A percentile compares a stretch with the other conserved stretches of the same genome.
Conservation (phyloP, 2,329 filamentous ascomycete species). For the Aspergillus texensis region DNA sequence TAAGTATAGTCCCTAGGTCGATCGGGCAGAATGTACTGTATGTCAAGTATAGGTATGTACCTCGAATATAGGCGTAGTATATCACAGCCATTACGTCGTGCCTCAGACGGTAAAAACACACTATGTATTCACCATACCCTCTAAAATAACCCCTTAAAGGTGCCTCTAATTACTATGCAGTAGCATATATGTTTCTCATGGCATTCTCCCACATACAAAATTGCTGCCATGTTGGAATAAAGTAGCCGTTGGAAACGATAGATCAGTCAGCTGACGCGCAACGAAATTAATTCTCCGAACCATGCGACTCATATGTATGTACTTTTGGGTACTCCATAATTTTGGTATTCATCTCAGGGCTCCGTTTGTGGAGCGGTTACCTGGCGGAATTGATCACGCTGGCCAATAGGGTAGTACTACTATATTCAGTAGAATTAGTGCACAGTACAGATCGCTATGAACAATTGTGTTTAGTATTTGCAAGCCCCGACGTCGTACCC, state of each 20-base stretch:
- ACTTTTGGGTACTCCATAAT: neutral
- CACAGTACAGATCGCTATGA: neutral
- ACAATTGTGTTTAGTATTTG: neutral
- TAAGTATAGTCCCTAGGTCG: too few species aligned
- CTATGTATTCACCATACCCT: too few species aligned
- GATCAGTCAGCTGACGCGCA: neutral
- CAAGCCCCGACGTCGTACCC: neutral
- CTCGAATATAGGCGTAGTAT: too few species aligned
- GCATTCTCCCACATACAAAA: neutral
- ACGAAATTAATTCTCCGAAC: conserved; percentile 14
- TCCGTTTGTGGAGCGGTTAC: conserved; percentile 7
- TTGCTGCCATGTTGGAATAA: neutral
- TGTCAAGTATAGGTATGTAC: too few species aligned
- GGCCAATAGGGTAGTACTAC: neutral
- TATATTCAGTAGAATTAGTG: neutral
- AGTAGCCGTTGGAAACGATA: neutral
- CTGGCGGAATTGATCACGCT: neutral
- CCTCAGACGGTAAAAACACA: too few species aligned
- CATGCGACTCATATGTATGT: conserved; percentile 8
- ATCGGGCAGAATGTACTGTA: too few species aligned
- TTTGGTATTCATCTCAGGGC: neutral
- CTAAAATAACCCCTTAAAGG: too few species aligned
- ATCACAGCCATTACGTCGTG: too few species aligned
- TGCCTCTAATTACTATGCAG: neutral
- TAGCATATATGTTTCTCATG: neutral